phyloP scores from a whole-genome alignment of 495 filamentous ascomycete species.

The Aspergillus nanangensis region DNA sequence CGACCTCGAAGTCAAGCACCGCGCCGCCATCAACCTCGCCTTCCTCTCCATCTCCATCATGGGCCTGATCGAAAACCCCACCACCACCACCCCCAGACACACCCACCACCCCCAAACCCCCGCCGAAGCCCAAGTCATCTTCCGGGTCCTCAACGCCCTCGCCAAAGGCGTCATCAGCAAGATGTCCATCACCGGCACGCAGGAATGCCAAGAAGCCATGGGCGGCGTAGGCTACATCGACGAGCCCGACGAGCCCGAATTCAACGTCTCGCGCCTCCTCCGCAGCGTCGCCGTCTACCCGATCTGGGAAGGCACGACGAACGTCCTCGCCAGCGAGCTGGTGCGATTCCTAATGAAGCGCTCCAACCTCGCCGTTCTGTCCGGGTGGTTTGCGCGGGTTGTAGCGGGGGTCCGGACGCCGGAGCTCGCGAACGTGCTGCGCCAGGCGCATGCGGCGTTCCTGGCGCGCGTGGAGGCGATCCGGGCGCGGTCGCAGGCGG shows the following conservation, averaged over 20 bases:
- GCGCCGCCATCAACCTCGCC: constrained; percentile 52
- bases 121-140: constrained; percentile 44
- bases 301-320: constrained; percentile 77
- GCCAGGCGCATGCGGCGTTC: too few species aligned
- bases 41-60: constrained; percentile 59
- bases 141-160: constrained; percentile 62
- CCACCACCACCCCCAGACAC: constrained; percentile 21
- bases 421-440: constrained; percentile 10
- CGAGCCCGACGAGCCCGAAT: constrained; percentile 38
- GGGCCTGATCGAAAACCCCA: constrained; percentile 42
- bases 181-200: constrained; percentile 47
- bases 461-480: constrained; percentile 15
- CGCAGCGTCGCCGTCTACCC: constrained; percentile 60
- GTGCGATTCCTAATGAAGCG: constrained; percentile 47
- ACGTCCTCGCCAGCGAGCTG: constrained; percentile 61
- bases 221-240: constrained; percentile 76
- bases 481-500: constrained; percentile 5
- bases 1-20: constrained; percentile 46
- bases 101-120: too few species aligned
- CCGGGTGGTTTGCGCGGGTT: constrained; percentile 38
- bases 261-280: constrained; percentile 62
- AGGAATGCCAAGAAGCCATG: constrained; percentile 64
- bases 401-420: constrained; percentile 11
- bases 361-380: constrained; percentile 32
- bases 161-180: constrained; percentile 61